Evolutionary conservation across 345 rosid genomes (phyloP).

Genomic region (Citrus maxima): DNA sequence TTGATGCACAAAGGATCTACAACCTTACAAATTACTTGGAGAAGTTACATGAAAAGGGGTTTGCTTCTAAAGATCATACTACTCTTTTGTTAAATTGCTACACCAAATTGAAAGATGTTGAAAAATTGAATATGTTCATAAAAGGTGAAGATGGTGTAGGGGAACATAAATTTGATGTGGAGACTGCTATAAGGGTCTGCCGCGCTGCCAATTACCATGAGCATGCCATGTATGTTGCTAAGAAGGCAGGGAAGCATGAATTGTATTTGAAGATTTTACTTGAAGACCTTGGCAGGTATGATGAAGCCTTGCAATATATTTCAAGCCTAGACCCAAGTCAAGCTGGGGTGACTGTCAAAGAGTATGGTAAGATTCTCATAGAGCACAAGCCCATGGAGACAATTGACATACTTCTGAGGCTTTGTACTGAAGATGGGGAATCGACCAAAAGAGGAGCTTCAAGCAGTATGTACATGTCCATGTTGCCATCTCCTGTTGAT

Average conservation of each 20-base stretch:
- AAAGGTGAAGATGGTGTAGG: constrained; percentile 89
- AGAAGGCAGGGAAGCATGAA: constrained; percentile 96
- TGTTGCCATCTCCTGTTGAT: constrained; percentile 98
- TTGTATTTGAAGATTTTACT: constrained; percentile 90
- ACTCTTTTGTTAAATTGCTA: constrained; percentile 95
- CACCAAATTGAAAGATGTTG: constrained; percentile 94
- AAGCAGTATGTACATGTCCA: constrained; percentile 60
- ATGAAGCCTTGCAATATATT: constrained; percentile 88
- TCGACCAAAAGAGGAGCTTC: constrained; percentile 50
- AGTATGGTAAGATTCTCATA: constrained; percentile 92
- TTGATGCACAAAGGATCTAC: constrained; percentile 97
- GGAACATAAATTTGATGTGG: constrained; percentile 94
- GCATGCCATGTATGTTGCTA: constrained; percentile 98
- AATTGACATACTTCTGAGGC: constrained; percentile 81
- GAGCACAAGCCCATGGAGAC: constrained; percentile 90
- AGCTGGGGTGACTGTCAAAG: constrained; percentile 92
- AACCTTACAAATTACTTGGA: constrained; percentile 96
- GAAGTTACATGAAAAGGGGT: constrained; percentile 91
- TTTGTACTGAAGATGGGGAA: constrained; percentile 81
- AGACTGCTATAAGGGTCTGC: constrained; percentile 97
- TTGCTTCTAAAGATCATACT: constrained; percentile 99
- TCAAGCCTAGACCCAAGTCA: constrained; percentile 96
- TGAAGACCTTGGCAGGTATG: constrained; percentile 92
- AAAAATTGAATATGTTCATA: constrained; percentile 83
- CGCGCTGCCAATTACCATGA: constrained; percentile 98